Base-by-base conservation (phyloP, 2,329 filamentous ascomycete genomes). In the Fusarium virguliforme region DNA sequence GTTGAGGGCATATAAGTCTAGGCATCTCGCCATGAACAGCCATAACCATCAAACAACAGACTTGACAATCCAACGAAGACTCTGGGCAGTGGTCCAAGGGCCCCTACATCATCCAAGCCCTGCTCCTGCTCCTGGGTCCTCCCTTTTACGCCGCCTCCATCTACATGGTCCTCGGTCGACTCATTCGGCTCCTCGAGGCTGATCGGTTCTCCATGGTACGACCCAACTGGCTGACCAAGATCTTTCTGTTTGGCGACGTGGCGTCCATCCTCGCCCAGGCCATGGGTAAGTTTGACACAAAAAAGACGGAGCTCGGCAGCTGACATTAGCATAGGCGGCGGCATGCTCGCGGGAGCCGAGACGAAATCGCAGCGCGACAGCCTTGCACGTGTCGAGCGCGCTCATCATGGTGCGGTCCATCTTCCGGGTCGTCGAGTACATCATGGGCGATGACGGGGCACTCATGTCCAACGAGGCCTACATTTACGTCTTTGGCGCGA, bases 211-310 rank as follows among this genome's bases (percentile, higher is more conserved):
- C 84, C 0, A 65, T 84, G 26, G 80, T 87, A 46, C 75, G 77
- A 0, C 76, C 79, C 0, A 78, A 62, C 6, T 84, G 81, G 80
- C 68, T 86, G n/a, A 86, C 85, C 4, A 85, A 83, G 64, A 75
- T 86, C 32, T 87, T 87, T 55, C 83, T 87, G 4, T 66, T 78
- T 5, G 84, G 84, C 9, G 85, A 87, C 60, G 72, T 86, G 0
- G 43, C 84, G 1, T 83, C 81, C 6, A 83, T 87, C 8, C 24
- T 66, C 12, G 46, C 66, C 1, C 75, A 76, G 51, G 67, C 58
- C 1, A 60, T 65, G 28, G 75, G 74, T 62, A 53, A 48, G 56
- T 48, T 1, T 4, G 8, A 32, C 8, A 38, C 3, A 24, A n/a
- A n/a, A 48, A 12, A 48, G 8, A 15, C 28, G n/a, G 6, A 62